Conservation (phyloP, 768 basidiomycete genomes). For the Piloderma croceum region DNA sequence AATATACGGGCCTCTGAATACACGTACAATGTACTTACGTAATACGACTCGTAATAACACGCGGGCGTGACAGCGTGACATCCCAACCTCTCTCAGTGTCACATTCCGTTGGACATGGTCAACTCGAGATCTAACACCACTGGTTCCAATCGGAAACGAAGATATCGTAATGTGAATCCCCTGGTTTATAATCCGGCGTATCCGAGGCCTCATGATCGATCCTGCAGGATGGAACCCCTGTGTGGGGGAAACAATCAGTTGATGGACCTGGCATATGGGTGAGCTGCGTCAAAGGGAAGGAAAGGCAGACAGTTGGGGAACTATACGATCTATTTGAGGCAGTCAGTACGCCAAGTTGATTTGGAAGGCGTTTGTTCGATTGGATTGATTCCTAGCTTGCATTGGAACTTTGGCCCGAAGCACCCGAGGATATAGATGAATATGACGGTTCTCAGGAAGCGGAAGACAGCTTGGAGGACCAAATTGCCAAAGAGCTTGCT, state of each 20-base stretch:
- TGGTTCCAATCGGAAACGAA: slow-evolving; percentile 5
- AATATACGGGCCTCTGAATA: too few species aligned
- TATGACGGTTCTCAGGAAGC: slow-evolving; percentile 58
- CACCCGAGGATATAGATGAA: slow-evolving; percentile 26
- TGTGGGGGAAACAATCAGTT: slow-evolving; percentile 59
- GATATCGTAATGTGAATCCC: background rate
- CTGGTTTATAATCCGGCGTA: background rate
- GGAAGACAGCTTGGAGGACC: slow-evolving; percentile 58
- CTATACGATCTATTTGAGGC: slow-evolving; percentile 74
- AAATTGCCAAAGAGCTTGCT: slow-evolving; percentile 66
- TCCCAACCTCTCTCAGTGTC: too few species aligned
- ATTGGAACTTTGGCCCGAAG: slow-evolving; percentile 63
- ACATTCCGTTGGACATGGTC: too few species aligned
- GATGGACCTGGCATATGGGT: slow-evolving; percentile 86
- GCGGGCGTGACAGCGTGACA: too few species aligned
- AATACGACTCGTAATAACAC: too few species aligned
- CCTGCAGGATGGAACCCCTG: slow-evolving; percentile 61
- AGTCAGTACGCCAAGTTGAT: slow-evolving; percentile 36
- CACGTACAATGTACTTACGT: too few species aligned
- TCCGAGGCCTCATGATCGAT: too few species aligned
- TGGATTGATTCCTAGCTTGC: too few species aligned
- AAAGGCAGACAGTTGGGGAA: slow-evolving; percentile 72
- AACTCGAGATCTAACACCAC: too few species aligned
- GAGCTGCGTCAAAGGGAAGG: slow-evolving; percentile 81
- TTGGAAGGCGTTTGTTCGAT: too few species aligned